phyloP scores from a whole-genome alignment of 2,329 filamentous ascomycete species.

The Hirsutella minnesotensis region DNA sequence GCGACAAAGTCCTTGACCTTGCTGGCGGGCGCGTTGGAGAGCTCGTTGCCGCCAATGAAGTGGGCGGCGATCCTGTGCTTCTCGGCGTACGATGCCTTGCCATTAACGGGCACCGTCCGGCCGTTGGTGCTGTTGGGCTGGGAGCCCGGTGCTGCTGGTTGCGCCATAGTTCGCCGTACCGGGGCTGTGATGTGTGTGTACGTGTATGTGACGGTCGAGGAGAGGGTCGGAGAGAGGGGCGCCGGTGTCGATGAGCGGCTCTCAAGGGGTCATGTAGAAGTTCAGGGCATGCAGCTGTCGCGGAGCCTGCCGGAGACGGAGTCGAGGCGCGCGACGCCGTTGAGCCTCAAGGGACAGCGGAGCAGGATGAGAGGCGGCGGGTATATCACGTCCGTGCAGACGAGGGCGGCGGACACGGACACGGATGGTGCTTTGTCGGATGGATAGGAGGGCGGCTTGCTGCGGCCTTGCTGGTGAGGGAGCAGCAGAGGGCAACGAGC shows the following conservation, averaged over 20 bases:
- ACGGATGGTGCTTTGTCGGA: too few species aligned
- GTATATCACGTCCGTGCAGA: too few species aligned
- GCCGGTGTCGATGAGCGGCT: neutral
- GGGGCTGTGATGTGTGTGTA: neutral
- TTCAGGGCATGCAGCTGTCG: neutral
- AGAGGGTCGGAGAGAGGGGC: neutral
- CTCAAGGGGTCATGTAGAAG: conserved; percentile 1
- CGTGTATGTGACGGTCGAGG: too few species aligned
- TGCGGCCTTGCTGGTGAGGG: too few species aligned
- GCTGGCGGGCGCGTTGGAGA: conserved; percentile 70
- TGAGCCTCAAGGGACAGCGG: neutral
- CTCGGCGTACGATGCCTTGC: conserved; percentile 59
- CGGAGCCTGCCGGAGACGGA: neutral
- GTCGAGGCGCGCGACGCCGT: neutral
- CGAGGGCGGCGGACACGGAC: too few species aligned
- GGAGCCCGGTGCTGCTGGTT: conserved; percentile 24
- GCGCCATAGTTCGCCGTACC: conserved; percentile 29
- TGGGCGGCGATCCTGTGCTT: conserved; percentile 78
- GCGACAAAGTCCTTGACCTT: conserved; percentile 95
- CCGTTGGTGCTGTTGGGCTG: conserved; percentile 28
- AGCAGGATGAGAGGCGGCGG: neutral
- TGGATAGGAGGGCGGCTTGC: too few species aligned
- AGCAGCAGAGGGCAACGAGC: too few species aligned
- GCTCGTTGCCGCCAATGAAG: conserved; percentile 90
- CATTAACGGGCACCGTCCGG: conserved; percentile 43